Conservation (phyloP, 495 filamentous ascomycete genomes). For the Aspergillus nidulans region DNA sequence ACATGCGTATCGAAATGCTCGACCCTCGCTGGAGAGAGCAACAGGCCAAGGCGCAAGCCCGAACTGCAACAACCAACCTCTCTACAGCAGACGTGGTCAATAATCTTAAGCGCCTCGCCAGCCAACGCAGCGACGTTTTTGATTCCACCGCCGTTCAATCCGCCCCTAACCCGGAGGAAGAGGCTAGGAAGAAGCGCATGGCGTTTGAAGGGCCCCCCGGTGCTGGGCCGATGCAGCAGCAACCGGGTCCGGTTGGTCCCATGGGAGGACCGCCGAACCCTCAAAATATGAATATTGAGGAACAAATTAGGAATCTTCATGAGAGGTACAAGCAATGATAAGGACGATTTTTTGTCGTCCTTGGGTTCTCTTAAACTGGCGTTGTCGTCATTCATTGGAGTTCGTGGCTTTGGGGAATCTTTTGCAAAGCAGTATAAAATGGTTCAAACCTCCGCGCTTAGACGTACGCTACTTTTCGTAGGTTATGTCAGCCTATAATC, state of each 20-base stretch:
- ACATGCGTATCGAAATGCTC: slow-evolving; percentile 94
- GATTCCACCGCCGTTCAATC: slow-evolving; percentile 46
- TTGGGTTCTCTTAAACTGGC: slow-evolving; percentile 1
- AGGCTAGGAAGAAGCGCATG: slow-evolving; percentile 73
- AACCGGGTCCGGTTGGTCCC: slow-evolving; percentile 24
- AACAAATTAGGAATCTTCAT: slow-evolving; percentile 48
- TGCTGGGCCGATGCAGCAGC: slow-evolving; percentile 19
- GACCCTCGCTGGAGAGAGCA: slow-evolving; percentile 97
- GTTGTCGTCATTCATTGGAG: slow-evolving; percentile 6
- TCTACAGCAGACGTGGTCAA: slow-evolving; percentile 82
- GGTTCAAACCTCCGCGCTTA: neutral
- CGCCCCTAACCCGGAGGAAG: slow-evolving; percentile 57
- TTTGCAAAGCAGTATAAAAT: neutral
- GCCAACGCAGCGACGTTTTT: slow-evolving; percentile 87
- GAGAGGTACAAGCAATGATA: slow-evolving; percentile 26
- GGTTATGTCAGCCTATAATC: neutral
- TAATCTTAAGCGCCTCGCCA: slow-evolving; percentile 96
- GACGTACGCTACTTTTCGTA: neutral
- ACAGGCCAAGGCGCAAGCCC: slow-evolving; percentile 77
- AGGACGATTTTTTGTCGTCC: neutral
- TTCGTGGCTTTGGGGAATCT: neutral
- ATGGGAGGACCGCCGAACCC: slow-evolving; percentile 30
- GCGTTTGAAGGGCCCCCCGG: slow-evolving; percentile 32
- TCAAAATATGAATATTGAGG: slow-evolving; percentile 44
- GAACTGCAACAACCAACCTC: slow-evolving; percentile 82